Base-by-base conservation (phyloP, 129 eudicot genomes). In the Dittrichia graveolens region DNA sequence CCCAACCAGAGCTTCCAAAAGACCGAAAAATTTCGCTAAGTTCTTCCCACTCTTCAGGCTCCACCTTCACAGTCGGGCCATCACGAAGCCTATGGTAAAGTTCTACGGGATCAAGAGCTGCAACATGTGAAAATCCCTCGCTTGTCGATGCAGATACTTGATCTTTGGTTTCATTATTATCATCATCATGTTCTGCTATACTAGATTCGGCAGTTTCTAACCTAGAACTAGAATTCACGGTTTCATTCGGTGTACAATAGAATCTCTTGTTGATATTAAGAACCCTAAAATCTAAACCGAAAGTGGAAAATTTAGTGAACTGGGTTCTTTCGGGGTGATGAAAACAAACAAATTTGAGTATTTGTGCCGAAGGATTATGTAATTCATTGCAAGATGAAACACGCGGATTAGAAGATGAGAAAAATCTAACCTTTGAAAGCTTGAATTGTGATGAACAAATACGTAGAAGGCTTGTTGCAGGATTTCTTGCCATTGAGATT, bases 1-100 rank as follows among this genome's bases (percentile, higher is more conserved):
- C 97, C 99, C 99, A 95, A 55, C 89, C 82, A 1, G 99, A 95
- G 49, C 35, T 79, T 3, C 80, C 61, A 75, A 90, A 90, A 52
- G 78, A 44, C 53, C 64, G 4, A 56, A 95, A 88, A 37, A 90
- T 69, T 67, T 90, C 96, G 10, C 4, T 19, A 60, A 95, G 50
- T 39, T 58, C 24, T 14, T 83, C 80, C 80, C 80, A 79, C 42
- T 94, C 91, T 4, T 64, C 68, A 50, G 47, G 24, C 45, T 73
- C 31, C 49, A 68, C 80, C 19, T 71, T 69, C 2, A 69, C 11
- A 50, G 39, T 50, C 13, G 56, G 47, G 3, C 82, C 69, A 76
- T 81, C 88, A 3, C 82, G 75, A 61, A 94, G 75, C 73, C 72
- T 75, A 74, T 69, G 86, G 38, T 90, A 94, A 46, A 88, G 79